Base-by-base conservation (phyloP, 352 stramenopile species). In the Globisporangium carolinianum region DNA sequence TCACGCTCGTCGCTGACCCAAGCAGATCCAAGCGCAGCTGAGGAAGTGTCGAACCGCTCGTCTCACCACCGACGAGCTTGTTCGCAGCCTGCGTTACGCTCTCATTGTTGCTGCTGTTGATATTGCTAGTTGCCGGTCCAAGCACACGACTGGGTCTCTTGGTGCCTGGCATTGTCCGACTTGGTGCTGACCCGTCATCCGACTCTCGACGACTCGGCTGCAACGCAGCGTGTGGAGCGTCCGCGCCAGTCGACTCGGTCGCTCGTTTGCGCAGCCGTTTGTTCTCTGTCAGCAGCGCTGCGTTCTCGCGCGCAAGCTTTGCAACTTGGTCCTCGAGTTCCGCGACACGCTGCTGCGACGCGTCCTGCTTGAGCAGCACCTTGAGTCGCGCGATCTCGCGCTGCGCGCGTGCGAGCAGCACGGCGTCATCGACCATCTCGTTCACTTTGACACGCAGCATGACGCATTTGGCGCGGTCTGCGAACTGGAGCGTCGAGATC, bases 401-500 rank as follows among this genome's bases (percentile, higher is more conserved):
- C 57, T 86, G 79, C 14, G 85, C 85, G 35, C 84, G 76, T 1
- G 83, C 84, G 2, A 92, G 61, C 24, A 94, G 59, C 42, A 92
- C 74, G 1, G 86, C 83, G 35, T 94, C 83, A 46, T 95, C 79
- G 5, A 93, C 80, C 36, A 94, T 66, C 58, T 94, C 83, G 52
- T 95, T 94, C 42, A 74, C 84, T 62, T 82, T 76, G 6, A 92
- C 79, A 36, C 86, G 75, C 37, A 91, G 59, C 59, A 78, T 70
- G 47, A 96, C 84, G 55, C 69, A 75, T 52, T 91, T 93, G 39
- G 86, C 87, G 7, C 86, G 81, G 24, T 96, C 84, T 0, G 89
- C 88, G 57, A 97, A 97, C 56, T 92, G 72, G 9, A 97, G 72
- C 37, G 89, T 97, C 24, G 85, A 96, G 12, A 97, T 76, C 24